A percentile compares a stretch with the other conserved stretches of the same genome.
These are phyloP conservation scores for Cyberlindnera misumaiensis DNA, from an alignment of 805 yeast species.

Conservation along the genomic window DNA sequence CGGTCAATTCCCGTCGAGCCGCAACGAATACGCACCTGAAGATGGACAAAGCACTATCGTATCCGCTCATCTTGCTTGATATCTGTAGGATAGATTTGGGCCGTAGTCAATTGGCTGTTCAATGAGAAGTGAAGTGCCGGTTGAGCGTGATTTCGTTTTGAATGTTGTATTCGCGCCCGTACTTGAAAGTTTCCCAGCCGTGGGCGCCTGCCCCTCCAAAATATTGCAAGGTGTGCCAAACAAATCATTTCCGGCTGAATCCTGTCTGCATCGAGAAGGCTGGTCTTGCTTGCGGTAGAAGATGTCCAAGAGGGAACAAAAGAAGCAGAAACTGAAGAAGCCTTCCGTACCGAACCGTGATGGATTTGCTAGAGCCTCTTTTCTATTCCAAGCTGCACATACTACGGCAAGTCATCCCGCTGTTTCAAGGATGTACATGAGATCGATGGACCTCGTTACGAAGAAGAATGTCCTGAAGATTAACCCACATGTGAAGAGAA, in stretches of 20 bases:
- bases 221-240: too few relatives aligned
- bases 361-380: constrained; percentile 53
- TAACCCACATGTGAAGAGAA: constrained; percentile 60
- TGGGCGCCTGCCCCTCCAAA: too few relatives aligned
- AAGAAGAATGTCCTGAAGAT: constrained; percentile 61
- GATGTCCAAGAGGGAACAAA: neutral
- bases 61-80: constrained; percentile 75
- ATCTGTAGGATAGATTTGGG: neutral
- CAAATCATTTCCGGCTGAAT: too few relatives aligned
- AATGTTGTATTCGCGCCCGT: too few relatives aligned
- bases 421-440: constrained; percentile 49
- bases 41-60: constrained; percentile 97
- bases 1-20: neutral
- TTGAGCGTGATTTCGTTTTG: too few relatives aligned
- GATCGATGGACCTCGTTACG: constrained; percentile 52
- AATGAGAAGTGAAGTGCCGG: too few relatives aligned
- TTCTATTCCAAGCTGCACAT: constrained; percentile 43
- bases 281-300: neutral
- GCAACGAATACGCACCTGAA: constrained; percentile 63
- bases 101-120: neutral
- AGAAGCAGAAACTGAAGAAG: constrained; percentile 2
- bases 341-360: constrained; percentile 32
- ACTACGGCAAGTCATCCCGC: constrained; percentile 22
- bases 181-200: too few relatives aligned
- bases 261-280: too few relatives aligned